Percentiles rank a stretch among this genome's conserved stretches.
Evolutionary conservation across 805 yeast species (phyloP).

Genomic region (Hanseniaspora hatyaiensis): DNA sequence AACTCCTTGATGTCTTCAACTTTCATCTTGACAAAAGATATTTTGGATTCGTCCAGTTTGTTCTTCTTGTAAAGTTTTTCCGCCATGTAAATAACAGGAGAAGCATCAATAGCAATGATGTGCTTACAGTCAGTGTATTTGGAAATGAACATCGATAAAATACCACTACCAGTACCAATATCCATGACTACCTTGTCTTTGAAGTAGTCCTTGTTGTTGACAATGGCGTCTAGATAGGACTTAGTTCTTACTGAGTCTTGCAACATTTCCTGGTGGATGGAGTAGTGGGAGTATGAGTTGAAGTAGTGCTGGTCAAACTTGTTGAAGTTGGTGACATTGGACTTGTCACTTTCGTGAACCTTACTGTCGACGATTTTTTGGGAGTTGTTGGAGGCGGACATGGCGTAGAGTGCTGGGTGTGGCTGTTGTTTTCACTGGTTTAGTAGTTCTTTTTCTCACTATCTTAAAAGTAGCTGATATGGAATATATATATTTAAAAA

Average conservation of each 20-base stretch:
- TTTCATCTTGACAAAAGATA: constrained; percentile 82
- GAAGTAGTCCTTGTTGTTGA: constrained; percentile 76
- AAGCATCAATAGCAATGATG: constrained; percentile 95
- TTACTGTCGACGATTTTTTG: constrained; percentile 14
- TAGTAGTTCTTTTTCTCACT: not conserved
- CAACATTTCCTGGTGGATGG: constrained; percentile 97
- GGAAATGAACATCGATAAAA: constrained; percentile 94
- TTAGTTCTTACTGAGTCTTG: constrained; percentile 89
- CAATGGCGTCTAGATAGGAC: constrained; percentile 83
- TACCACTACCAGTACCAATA: constrained; percentile 99
- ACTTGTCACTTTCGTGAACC: constrained; percentile 32
- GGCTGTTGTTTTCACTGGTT: constrained; percentile 16
- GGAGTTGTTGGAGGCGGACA: constrained; percentile 14
- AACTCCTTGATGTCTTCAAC: constrained; percentile 72
- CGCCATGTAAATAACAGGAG: constrained; percentile 95
- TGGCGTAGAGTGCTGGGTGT: constrained; percentile 10
- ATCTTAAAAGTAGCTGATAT: not conserved
- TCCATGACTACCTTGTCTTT: constrained; percentile 89
- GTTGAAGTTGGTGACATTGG: constrained; percentile 58
- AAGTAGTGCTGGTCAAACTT: constrained; percentile 86
- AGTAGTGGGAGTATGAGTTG: constrained; percentile 89
- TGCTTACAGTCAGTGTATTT: constrained; percentile 92
- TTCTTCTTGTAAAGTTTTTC: constrained; percentile 70
- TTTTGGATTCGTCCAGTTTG: constrained; percentile 64
- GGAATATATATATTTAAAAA: not conserved